Base-by-base conservation (phyloP, 768 basidiomycete species). In the Xerocomus spinulosus region DNA sequence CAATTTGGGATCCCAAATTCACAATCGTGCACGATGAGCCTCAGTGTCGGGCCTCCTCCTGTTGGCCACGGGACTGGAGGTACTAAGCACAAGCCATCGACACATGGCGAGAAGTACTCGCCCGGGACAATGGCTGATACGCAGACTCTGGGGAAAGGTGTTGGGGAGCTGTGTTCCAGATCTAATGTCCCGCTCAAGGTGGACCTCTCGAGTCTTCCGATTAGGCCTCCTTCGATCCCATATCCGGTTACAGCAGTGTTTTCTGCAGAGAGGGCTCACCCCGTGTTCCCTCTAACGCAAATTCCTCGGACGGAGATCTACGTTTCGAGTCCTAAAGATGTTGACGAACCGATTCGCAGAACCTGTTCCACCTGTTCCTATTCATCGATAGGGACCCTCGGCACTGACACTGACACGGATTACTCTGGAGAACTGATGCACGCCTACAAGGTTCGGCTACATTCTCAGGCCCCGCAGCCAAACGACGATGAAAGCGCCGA, bases 111-210 rank as follows among this genome's bases (percentile, higher is more conserved):
- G 18, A 39, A 15, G 26, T 8, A 5, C 13, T 33, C 38, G 5
- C 36, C 35, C 26, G 47, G 45, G 5, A 29, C 42, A n/a, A 42
- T 44, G n/a, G 9, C 9, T 36, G 24, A 32, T 33, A 45, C 30
- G 9, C 14, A 18, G 9, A 18, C 44, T 14, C 33, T 48, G 24
- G 34, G 40, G 4, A 51, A 44, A 17, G 25, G 20, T 21, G 32
- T n/a, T 6, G 55, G 44, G 41, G 25, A 32, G 14, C 28, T 21
- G 9, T 30, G 23, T n/a, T 49, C 46, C 32, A 49, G 32, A 41
- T 46, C 43, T 28, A 56, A 40, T 42, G 49, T 40, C 23, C 56
- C 55, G 1, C 37, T 52, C 4, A n/a, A 44, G 44, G 24, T 17
- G 4, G 38, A 26, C 24, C 38, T 26, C 24, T 47, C 53, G 42